phyloP scores from a whole-genome alignment of 2,329 filamentous ascomycete genomes.

The Colletotrichum camelliae region DNA sequence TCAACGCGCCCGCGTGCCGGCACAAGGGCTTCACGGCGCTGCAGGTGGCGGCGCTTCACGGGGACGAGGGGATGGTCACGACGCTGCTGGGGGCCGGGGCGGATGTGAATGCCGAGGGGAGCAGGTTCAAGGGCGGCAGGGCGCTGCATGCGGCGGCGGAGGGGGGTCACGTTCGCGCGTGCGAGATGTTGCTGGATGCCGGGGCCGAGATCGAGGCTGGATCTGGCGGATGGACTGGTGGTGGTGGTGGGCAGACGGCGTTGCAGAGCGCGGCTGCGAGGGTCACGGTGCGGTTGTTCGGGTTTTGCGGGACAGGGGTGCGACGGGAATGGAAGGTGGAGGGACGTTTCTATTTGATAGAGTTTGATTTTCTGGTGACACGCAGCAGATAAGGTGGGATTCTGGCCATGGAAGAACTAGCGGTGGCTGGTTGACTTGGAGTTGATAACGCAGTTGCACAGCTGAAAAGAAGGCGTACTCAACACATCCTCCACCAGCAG shows the following conservation, averaged over 20 bases:
- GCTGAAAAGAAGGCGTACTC: background rate
- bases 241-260: constrained; percentile 31
- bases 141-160: constrained; percentile 26
- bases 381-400: background rate
- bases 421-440: background rate
- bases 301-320: constrained; percentile 42
- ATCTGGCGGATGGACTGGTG: constrained; percentile 18
- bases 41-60: constrained; percentile 36
- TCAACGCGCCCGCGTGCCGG: constrained; percentile 22
- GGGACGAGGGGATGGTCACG: constrained; percentile 35
- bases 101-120: constrained; percentile 27
- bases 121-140: constrained; percentile 22
- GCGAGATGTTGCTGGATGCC: constrained; percentile 33
- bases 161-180: constrained; percentile 17
- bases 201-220: constrained; percentile 44
- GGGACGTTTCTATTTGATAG: constrained; percentile 13
- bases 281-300: constrained; percentile 45
- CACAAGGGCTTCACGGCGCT: constrained; percentile 34
- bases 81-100: constrained; percentile 25
- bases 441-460: background rate
- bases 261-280: constrained; percentile 39
- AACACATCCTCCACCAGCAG: background rate
- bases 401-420: background rate
- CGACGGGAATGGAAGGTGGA: constrained; percentile 20
- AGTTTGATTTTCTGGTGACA: background rate